A percentile compares a stretch with the other conserved stretches of the same genome.
Evolutionary conservation across 805 yeast genomes (phyloP).

Genomic region (Metschnikowia chrysomelidarum): DNA sequence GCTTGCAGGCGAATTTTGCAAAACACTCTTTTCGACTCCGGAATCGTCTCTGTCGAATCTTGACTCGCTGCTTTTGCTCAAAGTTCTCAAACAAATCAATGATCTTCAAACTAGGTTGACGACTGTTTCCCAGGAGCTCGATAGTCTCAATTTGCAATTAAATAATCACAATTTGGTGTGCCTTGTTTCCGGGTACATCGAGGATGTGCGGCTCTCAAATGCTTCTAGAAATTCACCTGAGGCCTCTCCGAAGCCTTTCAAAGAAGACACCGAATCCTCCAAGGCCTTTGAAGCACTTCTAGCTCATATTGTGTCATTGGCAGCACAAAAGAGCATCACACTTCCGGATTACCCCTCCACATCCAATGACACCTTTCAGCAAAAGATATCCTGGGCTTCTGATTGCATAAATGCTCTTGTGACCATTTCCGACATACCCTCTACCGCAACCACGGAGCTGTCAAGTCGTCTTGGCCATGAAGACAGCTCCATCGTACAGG

Average conservation of each 20-base stretch:
- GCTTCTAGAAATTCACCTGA: constrained; percentile 9
- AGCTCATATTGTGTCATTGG: constrained; percentile 45
- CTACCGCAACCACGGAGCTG: constrained; percentile 7
- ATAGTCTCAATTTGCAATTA: constrained; percentile 25
- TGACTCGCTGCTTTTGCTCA: constrained; percentile 28
- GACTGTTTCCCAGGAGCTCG: constrained; percentile 27
- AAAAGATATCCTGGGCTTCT: constrained; percentile 36
- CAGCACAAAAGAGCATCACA: constrained; percentile 41
- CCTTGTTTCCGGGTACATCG: constrained; percentile 47
- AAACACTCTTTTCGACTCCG: constrained; percentile 23
- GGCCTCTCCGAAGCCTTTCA: constrained; percentile 1
- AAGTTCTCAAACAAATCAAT: constrained; percentile 33
- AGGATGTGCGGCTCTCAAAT: constrained; percentile 33
- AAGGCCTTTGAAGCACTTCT: constrained; percentile 43
- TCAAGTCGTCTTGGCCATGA: constrained; percentile 5
- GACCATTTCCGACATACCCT: constrained; percentile 6
- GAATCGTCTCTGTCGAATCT: constrained; percentile 20
- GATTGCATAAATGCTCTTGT: constrained; percentile 39
- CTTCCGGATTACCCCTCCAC: constrained; percentile 30
- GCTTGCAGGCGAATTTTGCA: constrained; percentile 34
- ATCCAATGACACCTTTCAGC: constrained; percentile 22
- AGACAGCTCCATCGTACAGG: constrained; percentile 25
- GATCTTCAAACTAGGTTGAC: constrained; percentile 32
- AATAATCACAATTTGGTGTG: constrained; percentile 45
- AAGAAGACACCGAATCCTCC: constrained; percentile 4